Evolutionary conservation across 2,329 filamentous ascomycete genomes (phyloP).

Genomic region (Ustulina deusta): DNA sequence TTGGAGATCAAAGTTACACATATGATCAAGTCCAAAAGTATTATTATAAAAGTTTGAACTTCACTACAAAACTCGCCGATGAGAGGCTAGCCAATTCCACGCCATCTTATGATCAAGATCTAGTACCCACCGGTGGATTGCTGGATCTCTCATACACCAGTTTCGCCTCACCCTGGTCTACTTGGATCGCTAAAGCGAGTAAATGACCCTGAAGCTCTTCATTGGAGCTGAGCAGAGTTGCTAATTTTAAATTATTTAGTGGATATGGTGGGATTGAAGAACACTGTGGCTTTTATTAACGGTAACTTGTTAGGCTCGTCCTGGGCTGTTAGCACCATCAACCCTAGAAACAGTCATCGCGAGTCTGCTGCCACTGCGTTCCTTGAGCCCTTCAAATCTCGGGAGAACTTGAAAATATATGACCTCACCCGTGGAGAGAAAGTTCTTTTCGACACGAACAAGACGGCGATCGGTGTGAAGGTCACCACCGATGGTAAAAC

Average conservation of each 20-base stretch:
- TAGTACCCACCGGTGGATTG: constrained; percentile 52
- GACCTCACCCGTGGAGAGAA: constrained; percentile 48
- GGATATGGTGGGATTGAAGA: constrained; percentile 54
- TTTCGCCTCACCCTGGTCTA: constrained; percentile 53
- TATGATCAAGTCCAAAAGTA: constrained; percentile 20
- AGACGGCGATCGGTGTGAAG: constrained; percentile 50
- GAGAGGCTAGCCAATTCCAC: constrained; percentile 39
- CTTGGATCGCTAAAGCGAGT: constrained; percentile 52
- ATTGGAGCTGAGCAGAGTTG: neutral
- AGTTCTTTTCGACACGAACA: constrained; percentile 57
- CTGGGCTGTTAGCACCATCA: constrained; percentile 6
- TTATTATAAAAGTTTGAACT: constrained; percentile 43
- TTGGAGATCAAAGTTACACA: constrained; percentile 11
- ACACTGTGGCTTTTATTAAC: constrained; percentile 24
- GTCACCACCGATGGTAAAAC: constrained; percentile 41
- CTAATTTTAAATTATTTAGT: constrained; percentile 42
- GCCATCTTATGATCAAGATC: constrained; percentile 7
- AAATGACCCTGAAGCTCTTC: neutral
- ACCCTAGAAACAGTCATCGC: constrained; percentile 34
- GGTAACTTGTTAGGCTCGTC: constrained; percentile 14
- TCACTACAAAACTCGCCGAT: constrained; percentile 37
- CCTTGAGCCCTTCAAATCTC: neutral
- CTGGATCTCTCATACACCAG: constrained; percentile 57
- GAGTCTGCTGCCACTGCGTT: constrained; percentile 51
- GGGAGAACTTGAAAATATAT: constrained; percentile 27